Conservation (phyloP, 2,329 filamentous ascomycete species). For the Aspergillus sclerotialis region DNA sequence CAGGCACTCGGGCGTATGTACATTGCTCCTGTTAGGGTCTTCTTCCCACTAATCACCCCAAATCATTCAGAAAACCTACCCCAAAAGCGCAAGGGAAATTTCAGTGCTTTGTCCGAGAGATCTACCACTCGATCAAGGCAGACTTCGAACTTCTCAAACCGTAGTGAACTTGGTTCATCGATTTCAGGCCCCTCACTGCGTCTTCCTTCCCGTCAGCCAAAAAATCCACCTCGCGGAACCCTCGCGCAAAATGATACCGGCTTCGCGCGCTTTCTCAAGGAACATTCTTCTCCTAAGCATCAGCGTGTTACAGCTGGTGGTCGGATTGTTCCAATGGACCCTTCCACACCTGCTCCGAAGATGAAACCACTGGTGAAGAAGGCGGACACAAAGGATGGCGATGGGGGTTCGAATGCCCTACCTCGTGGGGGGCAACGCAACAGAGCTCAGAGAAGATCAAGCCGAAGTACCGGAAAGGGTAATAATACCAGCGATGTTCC, state of each 20-base stretch:
- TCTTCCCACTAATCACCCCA: background rate
- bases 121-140: constrained; percentile 17
- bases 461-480: background rate
- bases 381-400: constrained; percentile 6
- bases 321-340: constrained; percentile 41
- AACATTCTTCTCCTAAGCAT: constrained; percentile 42
- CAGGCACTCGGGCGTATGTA: constrained; percentile 25
- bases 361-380: constrained; percentile 22
- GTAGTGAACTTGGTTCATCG: constrained; percentile 10
- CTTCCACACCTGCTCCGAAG: constrained; percentile 26
- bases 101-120: constrained; percentile 19
- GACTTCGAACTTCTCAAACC: constrained; percentile 14
- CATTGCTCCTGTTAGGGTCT: background rate
- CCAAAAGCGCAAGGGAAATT: constrained; percentile 12
- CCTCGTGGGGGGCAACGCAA: constrained; percentile 2
- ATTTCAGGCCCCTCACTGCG: constrained; percentile 11
- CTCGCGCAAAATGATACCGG: constrained; percentile 33
- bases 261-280: constrained; percentile 40
- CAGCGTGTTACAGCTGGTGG: constrained; percentile 45
- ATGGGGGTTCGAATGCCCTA: constrained; percentile 1
- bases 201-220: constrained; percentile 23
- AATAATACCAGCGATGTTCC: background rate
- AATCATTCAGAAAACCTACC: constrained; percentile 16
- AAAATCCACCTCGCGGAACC: constrained; percentile 24
- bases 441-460: constrained; percentile 2